These are phyloP conservation scores for Tetratostichococcus sp. DNA, from an alignment of 139 green algal species.

Conservation along the genomic window DNA sequence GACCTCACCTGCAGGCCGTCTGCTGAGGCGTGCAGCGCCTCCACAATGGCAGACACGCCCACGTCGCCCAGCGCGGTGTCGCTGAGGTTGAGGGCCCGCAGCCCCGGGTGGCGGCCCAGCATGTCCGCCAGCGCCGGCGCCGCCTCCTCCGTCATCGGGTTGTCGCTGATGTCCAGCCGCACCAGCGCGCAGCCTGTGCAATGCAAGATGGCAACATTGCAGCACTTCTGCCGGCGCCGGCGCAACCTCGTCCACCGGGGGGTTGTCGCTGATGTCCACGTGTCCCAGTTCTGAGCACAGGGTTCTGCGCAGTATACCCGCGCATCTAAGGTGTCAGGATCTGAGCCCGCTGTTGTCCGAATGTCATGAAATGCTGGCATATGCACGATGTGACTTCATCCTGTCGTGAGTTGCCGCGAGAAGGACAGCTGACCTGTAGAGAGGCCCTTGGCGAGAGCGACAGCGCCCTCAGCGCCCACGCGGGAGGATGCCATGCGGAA, in stretches of 20 bases:
- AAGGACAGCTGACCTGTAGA: conserved; percentile 24
- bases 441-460: conserved; percentile 59
- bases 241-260: too few species aligned
- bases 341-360: too few species aligned
- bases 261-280: too few species aligned
- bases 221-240: too few species aligned
- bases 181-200: conserved; percentile 40
- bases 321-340: too few species aligned
- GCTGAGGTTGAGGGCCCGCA: conserved; percentile 68
- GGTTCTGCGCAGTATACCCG: too few species aligned
- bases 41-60: conserved; percentile 52
- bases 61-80: conserved; percentile 74
- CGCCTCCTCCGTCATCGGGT: conserved; percentile 72
- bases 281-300: too few species aligned
- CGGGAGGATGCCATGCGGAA: conserved; percentile 82
- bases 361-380: too few species aligned
- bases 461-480: conserved; percentile 66
- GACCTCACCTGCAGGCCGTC: conserved; percentile 23
- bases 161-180: conserved; percentile 81
- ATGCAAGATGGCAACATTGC: neutral
- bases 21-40: conserved; percentile 25
- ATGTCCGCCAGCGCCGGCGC: conserved; percentile 25
- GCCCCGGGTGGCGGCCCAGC: conserved; percentile 33
- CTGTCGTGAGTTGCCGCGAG: neutral
- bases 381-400: too few species aligned